Evolutionary conservation across 495 filamentous ascomycete species (phyloP), one percentile per base, ranked within the genome.

Genomic region (Aspergillus leporis): DNA sequence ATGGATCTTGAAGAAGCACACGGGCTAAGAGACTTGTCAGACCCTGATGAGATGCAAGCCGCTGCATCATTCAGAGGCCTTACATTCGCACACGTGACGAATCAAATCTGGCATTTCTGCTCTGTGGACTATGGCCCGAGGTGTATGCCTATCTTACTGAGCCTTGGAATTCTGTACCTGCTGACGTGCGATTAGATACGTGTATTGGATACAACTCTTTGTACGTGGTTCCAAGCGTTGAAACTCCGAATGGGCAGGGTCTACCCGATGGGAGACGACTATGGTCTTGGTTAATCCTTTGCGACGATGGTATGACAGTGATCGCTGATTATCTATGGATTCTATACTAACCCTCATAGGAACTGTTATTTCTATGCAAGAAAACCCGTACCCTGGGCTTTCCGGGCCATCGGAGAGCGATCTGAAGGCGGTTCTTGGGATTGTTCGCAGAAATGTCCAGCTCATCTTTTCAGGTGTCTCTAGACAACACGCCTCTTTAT

Each of bases 211-310:
- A 89, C 63, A 93, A 96, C 70, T 88, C 87, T 43, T 77, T 94
- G 19, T 88, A 90, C 63, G 81, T 85, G 36, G 72, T 84, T 19
- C 75, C 73, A 12, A 62, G 67, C 10, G 59, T 73, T 18, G 66
- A 67, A 32, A 55, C 65, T 30, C 49, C 66, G 6, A 74, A 77
- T 59, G 71, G 70, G 6, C 73, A 81, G 52, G 77, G 76, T 45
- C 71, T 87, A 25, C 87, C 87, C 1, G 76, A 85, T 21, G 88
- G 85, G 13, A 81, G 70, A 58, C 70, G 87, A 31, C 62, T 89
- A 28, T 96, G 90, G 89, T 86, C 84, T 31, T 95, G 91, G 91
- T 70, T 94, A 10, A 73, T 91, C n/a, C 67, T 93, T n/a, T 92
- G 87, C 65, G 81, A 89, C 68, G 90, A 94, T 69, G 85, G 87